Conservation (phyloP, 345 rosid genomes). For the Brassica incana region DNA sequence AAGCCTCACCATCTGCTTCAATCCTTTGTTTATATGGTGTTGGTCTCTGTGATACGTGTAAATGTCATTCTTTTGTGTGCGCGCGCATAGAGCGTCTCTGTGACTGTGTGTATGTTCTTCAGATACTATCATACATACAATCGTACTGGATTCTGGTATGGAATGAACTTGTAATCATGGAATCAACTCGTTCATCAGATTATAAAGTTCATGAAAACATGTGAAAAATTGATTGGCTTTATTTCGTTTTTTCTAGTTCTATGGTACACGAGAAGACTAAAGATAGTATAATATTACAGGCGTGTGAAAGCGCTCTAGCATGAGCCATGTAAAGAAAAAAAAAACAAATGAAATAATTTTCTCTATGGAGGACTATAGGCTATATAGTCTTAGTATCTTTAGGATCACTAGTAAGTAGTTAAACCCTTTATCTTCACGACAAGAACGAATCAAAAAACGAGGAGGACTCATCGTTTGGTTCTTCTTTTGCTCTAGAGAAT, state of each 20-base stretch:
- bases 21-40: background rate
- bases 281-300: conserved; percentile 16
- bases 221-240: conserved; percentile 22
- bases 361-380: conserved; percentile 29
- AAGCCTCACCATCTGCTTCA: background rate
- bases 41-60: conserved; percentile 20
- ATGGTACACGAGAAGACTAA: conserved; percentile 29
- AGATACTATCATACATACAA: background rate
- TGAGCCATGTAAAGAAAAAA: background rate
- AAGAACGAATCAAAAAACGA: conserved; percentile 54
- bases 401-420: conserved; percentile 28
- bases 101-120: too few relatives aligned
- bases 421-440: conserved; percentile 32
- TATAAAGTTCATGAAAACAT: background rate
- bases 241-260: conserved; percentile 15
- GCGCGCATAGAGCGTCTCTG: too few relatives aligned
- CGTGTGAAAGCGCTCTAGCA: conserved; percentile 32
- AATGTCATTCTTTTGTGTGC: conserved; percentile 26
- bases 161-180: background rate
- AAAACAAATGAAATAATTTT: conserved; percentile 51
- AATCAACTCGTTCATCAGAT: background rate
- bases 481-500: conserved; percentile 67
- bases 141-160: background rate
- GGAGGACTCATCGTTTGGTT: conserved; percentile 52
- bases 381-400: conserved; percentile 25